phyloP scores from a whole-genome alignment of 176 grass and related monocot genomes.

The Aegilops longissima region DNA sequence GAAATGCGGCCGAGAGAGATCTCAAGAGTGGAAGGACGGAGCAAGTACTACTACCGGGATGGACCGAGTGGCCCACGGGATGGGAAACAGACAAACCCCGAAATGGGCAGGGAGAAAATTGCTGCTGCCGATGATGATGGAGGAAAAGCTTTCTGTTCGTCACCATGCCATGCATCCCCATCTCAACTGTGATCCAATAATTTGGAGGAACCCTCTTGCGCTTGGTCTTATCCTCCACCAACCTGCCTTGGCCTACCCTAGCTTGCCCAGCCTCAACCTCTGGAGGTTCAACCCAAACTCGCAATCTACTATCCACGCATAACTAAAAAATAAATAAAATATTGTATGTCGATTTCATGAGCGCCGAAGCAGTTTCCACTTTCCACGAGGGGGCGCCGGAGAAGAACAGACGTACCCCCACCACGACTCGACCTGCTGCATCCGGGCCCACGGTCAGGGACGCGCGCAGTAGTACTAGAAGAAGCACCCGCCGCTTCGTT shows the following conservation, averaged over 20 bases:
- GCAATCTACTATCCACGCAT: neutral
- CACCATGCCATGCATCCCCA: neutral
- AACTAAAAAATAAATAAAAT: neutral
- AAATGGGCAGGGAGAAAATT: neutral
- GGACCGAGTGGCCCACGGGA: neutral
- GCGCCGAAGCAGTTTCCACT: neutral
- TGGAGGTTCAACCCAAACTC: neutral
- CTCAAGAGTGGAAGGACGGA: neutral
- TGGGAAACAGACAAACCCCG: neutral
- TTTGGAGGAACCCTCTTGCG: neutral
- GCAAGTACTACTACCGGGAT: neutral
- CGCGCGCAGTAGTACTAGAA: no score
- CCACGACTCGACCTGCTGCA: neutral
- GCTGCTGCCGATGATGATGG: neutral
- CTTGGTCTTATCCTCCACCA: constrained; percentile 12
- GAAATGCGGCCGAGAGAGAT: no score
- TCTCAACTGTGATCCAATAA: neutral
- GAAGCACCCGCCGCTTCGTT: no score
- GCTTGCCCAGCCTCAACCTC: neutral
- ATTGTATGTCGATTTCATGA: neutral
- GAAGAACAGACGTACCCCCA: neutral
- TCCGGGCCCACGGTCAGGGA: no score
- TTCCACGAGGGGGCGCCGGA: neutral
- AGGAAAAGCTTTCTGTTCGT: neutral
- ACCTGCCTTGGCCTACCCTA: constrained; percentile 13